Base-by-base conservation (phyloP, 2,329 filamentous ascomycete genomes). In the Plectosphaerella sp. region DNA sequence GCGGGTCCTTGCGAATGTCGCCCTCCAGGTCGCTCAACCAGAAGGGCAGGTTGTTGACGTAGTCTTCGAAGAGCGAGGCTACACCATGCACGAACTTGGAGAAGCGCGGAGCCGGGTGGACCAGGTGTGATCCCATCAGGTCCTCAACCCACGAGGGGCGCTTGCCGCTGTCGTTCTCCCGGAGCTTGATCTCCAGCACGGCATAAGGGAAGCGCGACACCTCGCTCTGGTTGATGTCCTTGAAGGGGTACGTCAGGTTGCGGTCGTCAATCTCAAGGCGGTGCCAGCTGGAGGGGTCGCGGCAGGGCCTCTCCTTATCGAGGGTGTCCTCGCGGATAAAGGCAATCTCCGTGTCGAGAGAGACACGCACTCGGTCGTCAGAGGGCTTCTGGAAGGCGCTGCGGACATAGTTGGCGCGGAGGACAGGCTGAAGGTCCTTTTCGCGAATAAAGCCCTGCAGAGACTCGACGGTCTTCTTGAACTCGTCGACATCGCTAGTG, bases 81-180 rank as follows among this genome's bases (percentile, higher is more conserved):
- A 95, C 86, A 55, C 94, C 94, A 62, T 99, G 93, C 3, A 96
- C 88, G 61, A 97, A 99, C 69, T 99, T 99, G 62, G 91, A 97
- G 73, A 99, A 99, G 48, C 88, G 84, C 2, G 92, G 90, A 0
- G 89, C 86, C 45, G 91, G 85, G 66, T 96, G 91, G 57, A 99
- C 89, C 5, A 99, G 80, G 68, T 99, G 93, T 5, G 91, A 97
- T 49, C 83, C 80, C 83, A 96, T 97, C 59, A 99, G 74, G 60
- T 99, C 94, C 59, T 91, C 83, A 35, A 97, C 78, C 94, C 94
- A 99, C 57, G 86, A 82, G 5, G 88, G 87, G 51, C 85, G 83
- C 69, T 89, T 91, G 59, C 83, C 80, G 55, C 73, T 72, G 49
- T 73, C 75, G 55, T 82, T 80, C 54, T 88, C 84, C 63, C 83